These are phyloP conservation scores for Stagonosporopsis tanaceti DNA, from an alignment of 2,329 filamentous ascomycete species.

Conservation along the genomic window DNA sequence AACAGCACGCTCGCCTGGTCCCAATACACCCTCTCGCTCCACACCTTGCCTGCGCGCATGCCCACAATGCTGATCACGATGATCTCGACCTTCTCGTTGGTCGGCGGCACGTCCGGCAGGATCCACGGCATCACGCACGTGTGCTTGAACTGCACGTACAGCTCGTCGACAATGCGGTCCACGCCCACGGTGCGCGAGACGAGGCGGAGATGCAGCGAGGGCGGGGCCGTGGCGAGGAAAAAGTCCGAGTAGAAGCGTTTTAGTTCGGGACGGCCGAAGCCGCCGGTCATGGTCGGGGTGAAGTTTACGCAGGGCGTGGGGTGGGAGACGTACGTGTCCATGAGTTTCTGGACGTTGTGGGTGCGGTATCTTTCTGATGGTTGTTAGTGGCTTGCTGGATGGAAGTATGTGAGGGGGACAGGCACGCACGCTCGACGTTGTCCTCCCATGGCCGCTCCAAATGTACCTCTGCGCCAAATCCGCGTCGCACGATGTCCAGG, in stretches of 20 bases:
- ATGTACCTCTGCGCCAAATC: constrained; percentile 62
- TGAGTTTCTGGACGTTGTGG: constrained; percentile 47
- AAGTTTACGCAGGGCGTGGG: constrained; percentile 53
- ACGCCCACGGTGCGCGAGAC: constrained; percentile 65
- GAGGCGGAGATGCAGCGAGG: constrained; percentile 61
- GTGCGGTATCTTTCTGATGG: constrained; percentile 47
- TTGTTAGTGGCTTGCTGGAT: constrained; percentile 3
- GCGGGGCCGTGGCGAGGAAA: constrained; percentile 59
- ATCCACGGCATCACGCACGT: constrained; percentile 66
- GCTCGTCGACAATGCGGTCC: constrained; percentile 68
- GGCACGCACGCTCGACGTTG: constrained; percentile 45
- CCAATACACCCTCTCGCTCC: constrained; percentile 68
- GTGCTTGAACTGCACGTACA: constrained; percentile 65
- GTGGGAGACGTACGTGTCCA: constrained; percentile 48
- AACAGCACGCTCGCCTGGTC: constrained; percentile 68
- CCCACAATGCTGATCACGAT: constrained; percentile 65
- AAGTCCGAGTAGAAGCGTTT: constrained; percentile 63
- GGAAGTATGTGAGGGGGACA: too few species aligned
- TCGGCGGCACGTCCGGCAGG: constrained; percentile 65
- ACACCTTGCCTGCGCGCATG: constrained; percentile 61
- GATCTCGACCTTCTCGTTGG: constrained; percentile 64
- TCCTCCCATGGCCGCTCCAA: constrained; percentile 57
- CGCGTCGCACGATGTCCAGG: constrained; percentile 65
- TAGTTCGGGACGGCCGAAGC: constrained; percentile 53
- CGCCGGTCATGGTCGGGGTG: constrained; percentile 57